A percentile compares a stretch with the other conserved stretches of the same genome.
Evolutionary conservation across 2,329 filamentous ascomycete species (phyloP).

Genomic region (Trichophyton equinum): DNA sequence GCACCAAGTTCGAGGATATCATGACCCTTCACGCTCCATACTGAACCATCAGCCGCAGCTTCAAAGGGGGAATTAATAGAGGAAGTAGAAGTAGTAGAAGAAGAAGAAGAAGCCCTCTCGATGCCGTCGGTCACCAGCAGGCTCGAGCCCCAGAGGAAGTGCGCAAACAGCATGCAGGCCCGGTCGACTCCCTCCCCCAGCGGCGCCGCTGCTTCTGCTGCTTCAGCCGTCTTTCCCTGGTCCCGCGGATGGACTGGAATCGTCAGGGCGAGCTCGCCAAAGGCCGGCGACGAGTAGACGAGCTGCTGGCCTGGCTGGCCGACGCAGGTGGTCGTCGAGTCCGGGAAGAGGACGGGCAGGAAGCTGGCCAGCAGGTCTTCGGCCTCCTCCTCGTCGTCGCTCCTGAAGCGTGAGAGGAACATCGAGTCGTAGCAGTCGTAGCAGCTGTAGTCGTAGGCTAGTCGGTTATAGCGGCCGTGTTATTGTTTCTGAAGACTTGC

Average conservation of each 20-base stretch:
- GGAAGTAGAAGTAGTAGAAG: not conserved
- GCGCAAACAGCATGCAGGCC: slow-evolving; percentile 41
- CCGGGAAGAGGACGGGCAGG: slow-evolving; percentile 44
- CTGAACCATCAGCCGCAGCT: slow-evolving; percentile 10
- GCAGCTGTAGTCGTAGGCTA: not conserved
- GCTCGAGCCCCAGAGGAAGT: slow-evolving; percentile 47
- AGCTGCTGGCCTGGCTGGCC: slow-evolving; percentile 41
- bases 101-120: slow-evolving; percentile 13
- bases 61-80: not conserved
- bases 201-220: slow-evolving; percentile 6
- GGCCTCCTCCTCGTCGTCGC: slow-evolving; percentile 20
- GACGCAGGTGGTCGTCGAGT: slow-evolving; percentile 43
- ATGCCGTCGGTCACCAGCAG: slow-evolving; percentile 34
- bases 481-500: not conserved
- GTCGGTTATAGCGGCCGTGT: not conserved
- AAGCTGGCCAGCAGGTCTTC: slow-evolving; percentile 44
- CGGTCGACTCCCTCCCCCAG: slow-evolving; percentile 6
- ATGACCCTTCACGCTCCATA: slow-evolving; percentile 37
- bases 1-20: slow-evolving; percentile 47
- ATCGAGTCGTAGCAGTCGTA: not conserved
- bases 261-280: slow-evolving; percentile 30
- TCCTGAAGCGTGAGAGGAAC: slow-evolving; percentile 1
- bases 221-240: slow-evolving; percentile 10
- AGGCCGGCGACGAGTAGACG: slow-evolving; percentile 36
- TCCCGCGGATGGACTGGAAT: slow-evolving; percentile 34